Evolutionary conservation across 129 eudicot species (phyloP).

Genomic region (Lonicera japonica): DNA sequence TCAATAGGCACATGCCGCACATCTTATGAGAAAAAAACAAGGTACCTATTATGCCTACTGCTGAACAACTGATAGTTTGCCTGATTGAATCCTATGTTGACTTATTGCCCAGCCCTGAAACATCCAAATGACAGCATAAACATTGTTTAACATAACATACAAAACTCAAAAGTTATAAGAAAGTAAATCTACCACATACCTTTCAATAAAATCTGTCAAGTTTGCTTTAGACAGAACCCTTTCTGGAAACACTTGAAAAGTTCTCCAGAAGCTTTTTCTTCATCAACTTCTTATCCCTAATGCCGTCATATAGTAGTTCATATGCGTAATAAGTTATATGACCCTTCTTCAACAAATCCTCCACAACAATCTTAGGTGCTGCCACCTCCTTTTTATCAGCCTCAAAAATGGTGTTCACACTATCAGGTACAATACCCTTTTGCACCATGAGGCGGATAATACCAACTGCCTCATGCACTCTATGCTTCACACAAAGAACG

Average conservation of each 20-base stretch:
- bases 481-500: constrained; percentile 65
- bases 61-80: not conserved
- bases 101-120: constrained; percentile 4
- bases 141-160: too few species aligned
- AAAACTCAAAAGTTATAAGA: not conserved
- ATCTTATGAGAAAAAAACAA: too few species aligned
- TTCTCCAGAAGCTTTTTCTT: constrained; percentile 34
- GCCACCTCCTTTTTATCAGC: constrained; percentile 84
- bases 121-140: constrained; percentile 8
- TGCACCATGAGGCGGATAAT: constrained; percentile 62
- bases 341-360: constrained; percentile 71
- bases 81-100: not conserved
- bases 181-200: not conserved
- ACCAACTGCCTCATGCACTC: constrained; percentile 64
- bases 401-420: constrained; percentile 63
- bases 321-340: constrained; percentile 74
- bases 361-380: constrained; percentile 90
- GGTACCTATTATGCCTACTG: constrained; percentile 9
- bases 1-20: too few species aligned
- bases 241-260: constrained; percentile 7
- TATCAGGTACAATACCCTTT: constrained; percentile 74
- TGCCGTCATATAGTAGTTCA: constrained; percentile 77
- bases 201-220: not conserved
- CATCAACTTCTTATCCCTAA: constrained; percentile 65
- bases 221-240: constrained; percentile 1